These are phyloP conservation scores for Brassica rapa DNA, from an alignment of 345 rosid species.

Conservation along the genomic window DNA sequence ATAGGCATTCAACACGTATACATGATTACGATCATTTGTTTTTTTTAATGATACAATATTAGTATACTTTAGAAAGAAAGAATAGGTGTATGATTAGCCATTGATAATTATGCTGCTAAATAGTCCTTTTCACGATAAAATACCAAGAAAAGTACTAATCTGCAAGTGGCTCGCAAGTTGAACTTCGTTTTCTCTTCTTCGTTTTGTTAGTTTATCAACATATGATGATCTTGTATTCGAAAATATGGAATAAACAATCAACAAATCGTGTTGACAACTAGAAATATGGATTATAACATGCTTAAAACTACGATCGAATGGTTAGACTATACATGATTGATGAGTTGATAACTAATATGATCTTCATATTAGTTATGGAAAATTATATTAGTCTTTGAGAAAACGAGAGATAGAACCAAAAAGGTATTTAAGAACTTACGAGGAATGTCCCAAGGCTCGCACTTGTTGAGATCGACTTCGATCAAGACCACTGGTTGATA, in stretches of 20 bases:
- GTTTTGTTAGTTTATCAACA: constrained; percentile 7
- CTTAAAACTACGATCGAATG: constrained; percentile 4
- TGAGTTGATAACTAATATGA: constrained; percentile 3
- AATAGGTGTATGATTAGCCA: neutral
- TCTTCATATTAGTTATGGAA: neutral
- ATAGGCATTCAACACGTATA: constrained; percentile 25
- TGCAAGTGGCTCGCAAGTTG: constrained; percentile 20
- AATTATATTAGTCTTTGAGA: neutral
- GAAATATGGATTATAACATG: neutral
- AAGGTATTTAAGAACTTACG: constrained; percentile 44
- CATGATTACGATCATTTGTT: neutral
- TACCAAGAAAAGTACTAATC: neutral
- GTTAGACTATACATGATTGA: constrained; percentile 3
- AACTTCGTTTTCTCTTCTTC: neutral
- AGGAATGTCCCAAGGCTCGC: constrained; percentile 94
- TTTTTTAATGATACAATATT: neutral
- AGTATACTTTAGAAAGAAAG: neutral
- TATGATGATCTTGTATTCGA: constrained; percentile 9
- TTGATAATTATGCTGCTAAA: constrained; percentile 26
- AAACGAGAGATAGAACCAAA: neutral
- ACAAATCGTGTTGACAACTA: neutral
- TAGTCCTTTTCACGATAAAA: constrained; percentile 19
- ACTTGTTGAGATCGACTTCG: constrained; percentile 88
- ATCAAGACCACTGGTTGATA: constrained; percentile 64
- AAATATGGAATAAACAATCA: constrained; percentile 5